Evolutionary conservation across 2,329 filamentous ascomycete species (phyloP), one percentile per base, ranked within the genome.

Genomic region (Colletotrichum kahawae): DNA sequence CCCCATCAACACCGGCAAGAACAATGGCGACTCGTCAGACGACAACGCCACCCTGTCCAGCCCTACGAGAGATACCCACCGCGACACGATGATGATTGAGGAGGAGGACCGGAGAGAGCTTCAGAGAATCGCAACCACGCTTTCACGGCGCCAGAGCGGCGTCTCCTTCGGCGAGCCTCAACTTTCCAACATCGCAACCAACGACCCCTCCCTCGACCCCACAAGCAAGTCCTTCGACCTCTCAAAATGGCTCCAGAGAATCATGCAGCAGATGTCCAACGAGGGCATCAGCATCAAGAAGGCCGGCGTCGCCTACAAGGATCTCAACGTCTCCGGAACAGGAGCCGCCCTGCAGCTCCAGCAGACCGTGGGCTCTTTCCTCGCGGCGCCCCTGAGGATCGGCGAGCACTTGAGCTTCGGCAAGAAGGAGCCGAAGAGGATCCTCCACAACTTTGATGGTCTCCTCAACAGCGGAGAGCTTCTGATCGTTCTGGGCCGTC

Each of bases 261-360:
- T 87, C 72, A 81, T 87, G 8, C 72, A 78, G 1, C 81, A 84
- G 36, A 82, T 92, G 43, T 87, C 91, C 43, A 87, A 87, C 21
- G 90, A 93, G 72, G 89, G 90, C 1, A 84, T 92, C 60, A 87
- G 86, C 73, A 83, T 85, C 76, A 88, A 85, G 77, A 85, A 85
- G 8, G 89, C 92, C 0, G 92, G 92, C 5, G 86, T 95, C 8
- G 88, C 90, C 1, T 94, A 92, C 84, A 90, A 90, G 75, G 87
- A 93, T 67, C 87, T 95, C 38, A 90, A 90, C 71, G 92, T 95
- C 0, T 92, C 88, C 7, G 93, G 93, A 1, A 92, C 92, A 0
- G 93, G 93, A 1, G 88, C 90, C 4, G 92, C 92, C 1, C 81
- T 95, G 29, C 92, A 94, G 77, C 85, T 95, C 2, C 94, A 95